Base-by-base conservation (phyloP, 176 grass and related monocot species). In the Pontederia crassipes region DNA sequence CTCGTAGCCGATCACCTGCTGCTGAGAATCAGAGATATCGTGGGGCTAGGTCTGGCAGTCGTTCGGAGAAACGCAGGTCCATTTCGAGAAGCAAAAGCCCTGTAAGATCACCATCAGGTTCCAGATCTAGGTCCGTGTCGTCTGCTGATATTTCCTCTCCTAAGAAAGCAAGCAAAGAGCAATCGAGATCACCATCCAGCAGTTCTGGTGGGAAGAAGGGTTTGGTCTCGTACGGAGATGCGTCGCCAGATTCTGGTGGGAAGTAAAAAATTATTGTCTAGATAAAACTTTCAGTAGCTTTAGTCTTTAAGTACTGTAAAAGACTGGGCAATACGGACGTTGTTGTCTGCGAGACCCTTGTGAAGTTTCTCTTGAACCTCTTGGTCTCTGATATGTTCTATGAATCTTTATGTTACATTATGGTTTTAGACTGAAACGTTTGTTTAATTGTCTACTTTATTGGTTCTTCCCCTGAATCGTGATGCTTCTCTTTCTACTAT, bases 221-320 rank as follows among this genome's bases (percentile, higher is more conserved):
- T 27, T 78, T 98, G 57, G 93, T 98, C 58, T 98, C 88, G 11
- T 98, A 98, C 45, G 93, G 84, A 64, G 93, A 98, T 79, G 87
- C 58, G 16, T 85, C 87, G 26, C 92, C 92, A 0, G 87, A 97
- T 72, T 73, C 11, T 45, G 15, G 47, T 65, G 62, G 62, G 17
- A 65, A 52, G 50, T 65, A 65, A 48, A 28, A 48, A 51, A 2
- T 40, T 24, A 24, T 24, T 40, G 32, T 40, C 32, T 40, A 40
- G 32, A 40, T 40, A 40, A 40, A 3, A 4, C 32, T 40, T 40
- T 7, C 32, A 7, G 32, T 40, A 40, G 32, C 6, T 40, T 3
- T 40, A 40, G 32, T 40, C 4, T 40, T 40, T 7, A 40, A 4
- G 32, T 40, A 40, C 2, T 40, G 2, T 40, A 40, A 40, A 40